A percentile compares a stretch with the other conserved stretches of the same genome.
phyloP scores from a whole-genome alignment of 768 basidiomycete species.

The Collybia sordida region DNA sequence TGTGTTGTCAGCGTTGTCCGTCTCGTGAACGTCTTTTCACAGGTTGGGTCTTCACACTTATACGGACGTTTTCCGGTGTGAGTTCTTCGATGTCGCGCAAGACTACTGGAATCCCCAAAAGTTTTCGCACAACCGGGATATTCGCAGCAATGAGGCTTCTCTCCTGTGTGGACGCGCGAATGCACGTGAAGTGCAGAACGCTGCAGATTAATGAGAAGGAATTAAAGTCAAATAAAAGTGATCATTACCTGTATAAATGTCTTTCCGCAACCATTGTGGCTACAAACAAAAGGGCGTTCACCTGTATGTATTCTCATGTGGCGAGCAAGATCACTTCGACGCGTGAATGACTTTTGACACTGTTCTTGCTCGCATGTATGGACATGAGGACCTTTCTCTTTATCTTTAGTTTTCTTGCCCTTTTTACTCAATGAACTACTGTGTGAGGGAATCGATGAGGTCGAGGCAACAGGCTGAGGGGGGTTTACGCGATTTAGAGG shows the following conservation, averaged over 20 bases:
- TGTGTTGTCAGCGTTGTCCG: conserved; percentile 83
- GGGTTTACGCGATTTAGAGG: conserved; percentile 32
- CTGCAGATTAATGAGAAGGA: conserved; percentile 37
- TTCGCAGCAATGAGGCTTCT: conserved; percentile 90
- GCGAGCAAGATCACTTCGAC: conserved; percentile 79
- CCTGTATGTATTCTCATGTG: conserved; percentile 92
- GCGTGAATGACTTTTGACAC: conserved; percentile 80
- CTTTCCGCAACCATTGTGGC: conserved; percentile 75
- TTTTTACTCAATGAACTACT: conserved; percentile 30
- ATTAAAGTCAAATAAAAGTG: conserved; percentile 1
- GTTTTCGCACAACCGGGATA: conserved; percentile 86
- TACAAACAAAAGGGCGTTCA: conserved; percentile 81
- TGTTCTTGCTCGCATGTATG: conserved; percentile 72
- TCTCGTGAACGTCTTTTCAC: conserved; percentile 87
- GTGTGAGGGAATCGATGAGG: conserved; percentile 36
- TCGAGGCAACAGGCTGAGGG: conserved; percentile 50
- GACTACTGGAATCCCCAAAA: conserved; percentile 89
- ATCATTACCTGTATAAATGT: conserved; percentile 82
- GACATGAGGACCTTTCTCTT: conserved; percentile 43
- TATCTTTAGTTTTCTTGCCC: conserved; percentile 38
- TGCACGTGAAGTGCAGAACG: conserved; percentile 90
- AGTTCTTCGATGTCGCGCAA: conserved; percentile 88
- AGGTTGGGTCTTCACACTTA: conserved; percentile 79
- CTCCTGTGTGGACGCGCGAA: conserved; percentile 86
- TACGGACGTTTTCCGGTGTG: conserved; percentile 87